Percentiles rank a stretch among this genome's conserved stretches.
These are phyloP conservation scores for Sporothrix inflata DNA, from an alignment of 2,329 filamentous ascomycete species.

Conservation along the genomic window DNA sequence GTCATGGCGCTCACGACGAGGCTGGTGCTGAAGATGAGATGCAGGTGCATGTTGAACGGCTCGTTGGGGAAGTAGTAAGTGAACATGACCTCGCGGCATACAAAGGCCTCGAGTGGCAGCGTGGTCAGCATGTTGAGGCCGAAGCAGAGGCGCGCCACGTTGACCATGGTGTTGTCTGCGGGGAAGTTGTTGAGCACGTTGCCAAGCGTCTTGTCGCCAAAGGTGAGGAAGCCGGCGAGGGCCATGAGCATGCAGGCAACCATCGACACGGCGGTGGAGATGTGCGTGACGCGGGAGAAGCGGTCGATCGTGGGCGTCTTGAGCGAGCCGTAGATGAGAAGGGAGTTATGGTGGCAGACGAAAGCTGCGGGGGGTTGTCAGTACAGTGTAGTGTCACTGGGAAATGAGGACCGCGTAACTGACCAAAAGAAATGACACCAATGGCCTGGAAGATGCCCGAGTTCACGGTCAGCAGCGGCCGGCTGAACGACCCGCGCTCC, in stretches of 20 bases:
- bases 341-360: constrained; percentile 87
- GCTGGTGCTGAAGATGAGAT: constrained; percentile 82
- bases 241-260: constrained; percentile 90
- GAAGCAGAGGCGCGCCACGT: constrained; percentile 91
- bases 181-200: constrained; percentile 99
- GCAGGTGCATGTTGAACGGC: constrained; percentile 80
- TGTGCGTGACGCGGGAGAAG: constrained; percentile 91
- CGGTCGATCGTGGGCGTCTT: constrained; percentile 94
- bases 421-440: constrained; percentile 96
- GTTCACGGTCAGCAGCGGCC: constrained; percentile 76
- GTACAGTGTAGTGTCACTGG: background rate
- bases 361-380: constrained; percentile 52
- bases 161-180: constrained; percentile 86
- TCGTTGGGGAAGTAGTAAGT: constrained; percentile 73
- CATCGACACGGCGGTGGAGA: constrained; percentile 87
- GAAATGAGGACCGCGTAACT: constrained; percentile 35
- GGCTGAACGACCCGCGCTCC: constrained; percentile 70
- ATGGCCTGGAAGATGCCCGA: constrained; percentile 92
- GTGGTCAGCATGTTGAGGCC: constrained; percentile 99
- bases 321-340: constrained; percentile 95
- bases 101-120: constrained; percentile 92
- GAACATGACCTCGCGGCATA: constrained; percentile 94
- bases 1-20: constrained; percentile 79
- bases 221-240: constrained; percentile 85
- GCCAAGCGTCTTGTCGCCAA: constrained; percentile 87